Percentiles rank a stretch among this genome's conserved stretches.
Evolutionary conservation across 768 basidiomycete species (phyloP).

Genomic region (Naganishia onofrii): DNA sequence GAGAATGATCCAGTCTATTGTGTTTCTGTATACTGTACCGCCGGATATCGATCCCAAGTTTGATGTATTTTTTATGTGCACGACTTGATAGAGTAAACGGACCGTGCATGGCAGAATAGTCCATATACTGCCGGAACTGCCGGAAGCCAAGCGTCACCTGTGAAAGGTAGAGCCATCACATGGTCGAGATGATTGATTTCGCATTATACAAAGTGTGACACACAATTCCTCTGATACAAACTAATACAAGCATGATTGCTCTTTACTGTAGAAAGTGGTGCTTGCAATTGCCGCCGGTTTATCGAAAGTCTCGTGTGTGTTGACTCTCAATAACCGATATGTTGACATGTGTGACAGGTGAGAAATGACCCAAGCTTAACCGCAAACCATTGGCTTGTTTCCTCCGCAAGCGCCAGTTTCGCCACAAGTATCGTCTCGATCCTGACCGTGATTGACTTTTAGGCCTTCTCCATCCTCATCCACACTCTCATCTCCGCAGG

Average conservation of each 20-base stretch:
- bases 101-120: no score
- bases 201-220: constrained; percentile 5
- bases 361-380: neutral
- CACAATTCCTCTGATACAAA: constrained; percentile 2
- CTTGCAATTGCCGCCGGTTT: neutral
- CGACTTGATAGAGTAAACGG: neutral
- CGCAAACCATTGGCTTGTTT: constrained; percentile 13
- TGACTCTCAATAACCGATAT: neutral
- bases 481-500: neutral
- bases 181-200: neutral
- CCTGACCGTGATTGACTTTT: neutral
- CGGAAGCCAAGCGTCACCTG: no score
- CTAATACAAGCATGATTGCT: neutral
- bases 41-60: neutral
- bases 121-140: no score
- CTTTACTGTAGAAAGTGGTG: neutral
- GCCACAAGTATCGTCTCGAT: neutral
- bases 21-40: neutral
- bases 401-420: constrained; percentile 3
- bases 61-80: neutral
- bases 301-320: neutral
- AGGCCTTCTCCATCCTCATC: constrained; percentile 7
- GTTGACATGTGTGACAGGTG: neutral
- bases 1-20: neutral
- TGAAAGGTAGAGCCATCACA: no score